Evolutionary conservation across 805 yeast genomes (phyloP).

Genomic region (Lipomyces chichibuensis): DNA sequence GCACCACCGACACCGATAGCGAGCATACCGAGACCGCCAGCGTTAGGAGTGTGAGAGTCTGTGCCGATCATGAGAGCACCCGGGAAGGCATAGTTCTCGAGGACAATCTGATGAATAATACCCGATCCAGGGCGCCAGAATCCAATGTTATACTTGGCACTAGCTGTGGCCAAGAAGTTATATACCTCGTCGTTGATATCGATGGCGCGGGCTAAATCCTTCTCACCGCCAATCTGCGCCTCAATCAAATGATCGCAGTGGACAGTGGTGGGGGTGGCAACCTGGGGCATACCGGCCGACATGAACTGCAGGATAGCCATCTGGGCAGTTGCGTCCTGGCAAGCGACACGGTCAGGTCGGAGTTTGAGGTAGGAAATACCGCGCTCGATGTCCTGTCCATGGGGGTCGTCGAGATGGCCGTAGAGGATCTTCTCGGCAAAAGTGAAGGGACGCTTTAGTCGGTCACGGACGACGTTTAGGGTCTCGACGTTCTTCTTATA

Average conservation of each 20-base stretch:
- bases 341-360: constrained; percentile 96
- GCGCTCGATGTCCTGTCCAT: constrained; percentile 59
- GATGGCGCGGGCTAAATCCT: constrained; percentile 79
- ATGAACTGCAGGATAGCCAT: constrained; percentile 98
- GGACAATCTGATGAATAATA: constrained; percentile 95
- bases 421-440: constrained; percentile 93
- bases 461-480: constrained; percentile 77
- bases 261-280: constrained; percentile 92
- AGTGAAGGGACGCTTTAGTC: constrained; percentile 86
- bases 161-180: constrained; percentile 89
- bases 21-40: constrained; percentile 97
- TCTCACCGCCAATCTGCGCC: constrained; percentile 89
- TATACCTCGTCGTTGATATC: constrained; percentile 92
- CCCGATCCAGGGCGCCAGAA: constrained; percentile 99
- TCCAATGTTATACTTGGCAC: constrained; percentile 92
- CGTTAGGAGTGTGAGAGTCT: constrained; percentile 98
- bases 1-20: constrained; percentile 99
- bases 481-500: constrained; percentile 84
- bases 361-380: constrained; percentile 90
- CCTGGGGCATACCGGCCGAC: constrained; percentile 88
- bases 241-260: constrained; percentile 99
- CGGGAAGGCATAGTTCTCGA: constrained; percentile 96
- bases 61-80: constrained; percentile 98
- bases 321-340: constrained; percentile 99
- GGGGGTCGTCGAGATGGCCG: constrained; percentile 88